Evolutionary conservation across 1,284 basidiomycete species (phyloP).

Genomic region (Puccinia coronata): DNA sequence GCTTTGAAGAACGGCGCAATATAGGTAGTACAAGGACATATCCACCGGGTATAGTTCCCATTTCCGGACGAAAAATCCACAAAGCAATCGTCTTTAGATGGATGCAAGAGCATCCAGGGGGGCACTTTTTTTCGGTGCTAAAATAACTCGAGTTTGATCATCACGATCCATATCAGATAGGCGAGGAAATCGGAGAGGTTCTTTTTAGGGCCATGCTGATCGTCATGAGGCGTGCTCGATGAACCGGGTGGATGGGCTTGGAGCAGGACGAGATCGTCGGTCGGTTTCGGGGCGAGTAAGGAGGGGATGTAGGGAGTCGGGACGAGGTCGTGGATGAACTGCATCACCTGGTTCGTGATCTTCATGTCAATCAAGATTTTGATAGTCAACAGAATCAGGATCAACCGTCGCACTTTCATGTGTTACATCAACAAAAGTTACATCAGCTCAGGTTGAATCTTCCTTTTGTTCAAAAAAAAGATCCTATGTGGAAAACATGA

Average conservation of each 20-base stretch:
- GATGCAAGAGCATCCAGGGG: too few relatives aligned
- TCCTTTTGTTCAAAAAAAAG: neutral
- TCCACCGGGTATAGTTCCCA: too few relatives aligned
- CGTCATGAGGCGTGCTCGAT: neutral
- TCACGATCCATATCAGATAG: constrained; percentile 1
- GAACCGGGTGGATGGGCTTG: neutral
- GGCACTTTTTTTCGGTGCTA: neutral
- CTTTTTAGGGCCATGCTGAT: neutral
- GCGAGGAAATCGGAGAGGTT: neutral
- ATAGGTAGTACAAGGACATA: too few relatives aligned
- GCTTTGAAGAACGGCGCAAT: too few relatives aligned
- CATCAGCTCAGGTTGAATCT: neutral
- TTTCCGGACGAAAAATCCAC: too few relatives aligned
- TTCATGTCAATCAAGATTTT: constrained; percentile 25
- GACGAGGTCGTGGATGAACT: neutral
- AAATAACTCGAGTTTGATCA: constrained; percentile 15
- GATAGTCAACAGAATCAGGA: constrained; percentile 30
- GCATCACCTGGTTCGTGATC: neutral
- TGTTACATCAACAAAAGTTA: neutral
- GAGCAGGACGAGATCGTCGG: too few relatives aligned
- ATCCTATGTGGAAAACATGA: neutral
- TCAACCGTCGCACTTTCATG: neutral
- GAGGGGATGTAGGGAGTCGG: neutral
- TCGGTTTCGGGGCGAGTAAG: neutral
- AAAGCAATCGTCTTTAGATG: too few relatives aligned